Evolutionary conservation across 148 eudicot genomes (phyloP), one percentile per base, ranked within the genome.

Genomic region (Heliamphora exappendiculata): DNA sequence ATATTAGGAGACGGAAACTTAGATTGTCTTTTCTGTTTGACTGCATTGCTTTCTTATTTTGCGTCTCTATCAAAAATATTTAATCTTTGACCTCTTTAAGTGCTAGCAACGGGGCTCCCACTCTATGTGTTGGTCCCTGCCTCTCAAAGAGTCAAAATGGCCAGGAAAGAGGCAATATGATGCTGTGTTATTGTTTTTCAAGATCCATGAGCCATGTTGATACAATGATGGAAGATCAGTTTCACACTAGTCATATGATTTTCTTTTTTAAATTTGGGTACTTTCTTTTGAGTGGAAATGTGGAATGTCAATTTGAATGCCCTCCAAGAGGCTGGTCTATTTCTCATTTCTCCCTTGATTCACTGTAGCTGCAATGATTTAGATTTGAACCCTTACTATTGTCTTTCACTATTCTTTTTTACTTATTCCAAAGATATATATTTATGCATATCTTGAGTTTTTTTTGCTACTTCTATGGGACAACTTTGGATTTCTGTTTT

Each of bases 321-420:
- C 55, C 1, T 69, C 37, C 24, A 28, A 9, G 37, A 3, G 36
- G 13, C 66, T 41, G 17, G 2, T 39, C 24, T 17, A 9, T 42
- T 13, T 20, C 36, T 44, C 20, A 45, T 10, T 17, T 34, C 2
- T 12, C 26, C 20, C 34, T 31, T 55, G 20, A 68, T 24, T 42
- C 34, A 41, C 31, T 22, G 0, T 24, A 42, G 53, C 51, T 68
- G 20, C 42, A 28, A 60, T 26, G 45, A 11, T 28, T 47, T 26
- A 47, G 16, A 17, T 45, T 70, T 13, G 19, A 33, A 20, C 22
- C 24, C 39, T 39, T 55, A 7, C 33, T 73, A n/a, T n/a, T 24
- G 65, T 13, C 66, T 57, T 57, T 33, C 63, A 57, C 29, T 42
- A n/a, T 57, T 26, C 45, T 17, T 54, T 16, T 69, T 69, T 77